These are phyloP conservation scores for Durotheca rogersii DNA, from an alignment of 495 filamentous ascomycete species.

Conservation along the genomic window DNA sequence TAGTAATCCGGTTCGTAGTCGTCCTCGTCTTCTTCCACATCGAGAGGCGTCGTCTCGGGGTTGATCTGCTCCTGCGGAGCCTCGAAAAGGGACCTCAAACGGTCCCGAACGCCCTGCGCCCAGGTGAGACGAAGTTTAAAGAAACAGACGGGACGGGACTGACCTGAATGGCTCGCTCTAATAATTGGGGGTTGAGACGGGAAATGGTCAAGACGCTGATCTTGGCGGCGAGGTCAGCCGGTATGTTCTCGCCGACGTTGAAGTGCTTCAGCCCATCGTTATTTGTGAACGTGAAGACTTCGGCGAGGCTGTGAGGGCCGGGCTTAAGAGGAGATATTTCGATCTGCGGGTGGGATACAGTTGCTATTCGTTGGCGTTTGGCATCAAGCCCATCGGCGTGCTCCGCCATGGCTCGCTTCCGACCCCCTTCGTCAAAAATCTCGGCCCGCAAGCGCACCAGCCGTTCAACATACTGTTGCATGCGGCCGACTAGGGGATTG, in stretches of 20 bases:
- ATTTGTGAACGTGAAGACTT: constrained; percentile 79
- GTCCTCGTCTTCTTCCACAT: constrained; percentile 78
- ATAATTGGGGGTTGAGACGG: constrained; percentile 58
- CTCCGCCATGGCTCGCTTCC: constrained; percentile 72
- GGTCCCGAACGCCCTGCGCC: constrained; percentile 41
- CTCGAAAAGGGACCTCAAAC: constrained; percentile 38
- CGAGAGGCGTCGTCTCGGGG: constrained; percentile 50
- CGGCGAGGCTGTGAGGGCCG: constrained; percentile 72
- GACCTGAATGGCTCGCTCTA: constrained; percentile 70
- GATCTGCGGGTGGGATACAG: constrained; percentile 40
- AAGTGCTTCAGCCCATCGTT: constrained; percentile 73
- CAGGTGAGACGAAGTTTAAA: constrained; percentile 41
- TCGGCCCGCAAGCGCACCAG: constrained; percentile 72
- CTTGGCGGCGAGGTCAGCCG: constrained; percentile 68
- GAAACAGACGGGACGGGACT: constrained; percentile 50
- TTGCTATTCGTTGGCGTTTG: constrained; percentile 41
- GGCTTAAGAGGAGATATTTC: constrained; percentile 66
- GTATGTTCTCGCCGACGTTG: constrained; percentile 71
- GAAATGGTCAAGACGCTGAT: constrained; percentile 72
- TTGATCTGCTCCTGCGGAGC: constrained; percentile 46
- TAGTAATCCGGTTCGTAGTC: constrained; percentile 86
- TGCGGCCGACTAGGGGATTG: constrained; percentile 64
- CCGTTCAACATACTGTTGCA: constrained; percentile 80
- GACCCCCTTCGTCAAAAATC: constrained; percentile 70
- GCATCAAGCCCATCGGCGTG: constrained; percentile 60